Conservation (phyloP, 306 rosid species). For the Trifolium repens region DNA sequence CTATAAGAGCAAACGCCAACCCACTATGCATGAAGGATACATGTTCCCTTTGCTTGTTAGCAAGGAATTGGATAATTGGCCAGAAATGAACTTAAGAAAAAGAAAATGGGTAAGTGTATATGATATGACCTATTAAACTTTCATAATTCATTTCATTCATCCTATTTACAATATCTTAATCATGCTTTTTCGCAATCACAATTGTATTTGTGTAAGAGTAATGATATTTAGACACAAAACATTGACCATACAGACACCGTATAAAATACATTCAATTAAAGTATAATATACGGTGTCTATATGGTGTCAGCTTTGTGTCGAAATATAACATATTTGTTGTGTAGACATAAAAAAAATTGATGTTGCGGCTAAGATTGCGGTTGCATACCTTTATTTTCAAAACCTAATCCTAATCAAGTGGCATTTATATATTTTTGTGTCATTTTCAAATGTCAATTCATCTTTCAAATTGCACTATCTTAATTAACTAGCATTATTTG, state of each 20-base stretch:
- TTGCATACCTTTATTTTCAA: background rate
- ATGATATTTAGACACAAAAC: too few species aligned
- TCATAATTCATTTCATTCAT: background rate
- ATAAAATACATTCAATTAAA: too few species aligned
- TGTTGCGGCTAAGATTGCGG: background rate
- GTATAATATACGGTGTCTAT: too few species aligned
- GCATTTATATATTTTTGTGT: background rate
- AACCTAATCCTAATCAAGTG: background rate
- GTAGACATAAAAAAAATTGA: background rate
- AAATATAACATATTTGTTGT: too few species aligned
- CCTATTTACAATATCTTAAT: background rate
- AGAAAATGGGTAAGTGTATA: conserved; percentile 77
- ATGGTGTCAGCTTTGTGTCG: too few species aligned
- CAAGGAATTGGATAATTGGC: conserved; percentile 75
- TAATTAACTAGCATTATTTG: too few species aligned
- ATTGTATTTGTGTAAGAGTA: background rate
- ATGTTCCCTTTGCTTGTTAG: conserved; percentile 86
- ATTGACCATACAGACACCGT: too few species aligned
- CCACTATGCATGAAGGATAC: conserved; percentile 61
- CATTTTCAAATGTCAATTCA: background rate
- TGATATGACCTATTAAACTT: background rate
- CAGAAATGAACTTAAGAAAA: conserved; percentile 67
- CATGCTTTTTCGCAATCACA: background rate
- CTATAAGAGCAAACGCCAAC: conserved; percentile 81
- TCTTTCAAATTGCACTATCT: background rate